phyloP scores from a whole-genome alignment of 257 asterid genomes.

The Scutellaria barbata region DNA sequence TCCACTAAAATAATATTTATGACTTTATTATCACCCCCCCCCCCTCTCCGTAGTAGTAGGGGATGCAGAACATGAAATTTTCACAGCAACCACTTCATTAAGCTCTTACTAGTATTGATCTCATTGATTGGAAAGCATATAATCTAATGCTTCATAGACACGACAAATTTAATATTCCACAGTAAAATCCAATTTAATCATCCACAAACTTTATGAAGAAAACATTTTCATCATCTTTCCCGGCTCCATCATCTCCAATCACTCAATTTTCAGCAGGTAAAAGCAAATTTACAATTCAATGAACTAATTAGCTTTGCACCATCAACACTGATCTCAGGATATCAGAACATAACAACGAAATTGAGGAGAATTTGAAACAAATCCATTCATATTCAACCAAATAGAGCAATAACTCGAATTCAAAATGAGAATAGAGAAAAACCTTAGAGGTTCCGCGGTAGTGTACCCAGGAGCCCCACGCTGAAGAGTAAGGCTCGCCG shows the following conservation, averaged over 20 bases:
- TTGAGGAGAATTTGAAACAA: conserved; percentile 20
- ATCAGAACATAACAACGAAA: conserved; percentile 27
- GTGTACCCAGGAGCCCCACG: conserved; percentile 99
- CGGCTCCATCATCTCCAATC: conserved; percentile 24
- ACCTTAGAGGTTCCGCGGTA: conserved; percentile 91
- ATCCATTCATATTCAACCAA: conserved; percentile 9
- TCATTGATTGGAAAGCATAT: not conserved
- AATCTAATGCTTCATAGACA: conserved; percentile 13
- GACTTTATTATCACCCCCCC: not conserved
- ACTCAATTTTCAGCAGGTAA: conserved; percentile 13
- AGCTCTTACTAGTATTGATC: conserved; percentile 14
- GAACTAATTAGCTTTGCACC: conserved; percentile 12
- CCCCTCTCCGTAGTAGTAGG: not conserved
- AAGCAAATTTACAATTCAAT: not conserved
- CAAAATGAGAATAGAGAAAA: conserved; percentile 14
- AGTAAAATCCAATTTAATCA: conserved; percentile 27
- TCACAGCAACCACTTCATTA: conserved; percentile 1
- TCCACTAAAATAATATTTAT: conserved; percentile 2
- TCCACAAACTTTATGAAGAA: not conserved
- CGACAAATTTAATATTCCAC: conserved; percentile 11
- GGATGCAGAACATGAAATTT: conserved; percentile 19
- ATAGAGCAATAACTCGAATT: conserved; percentile 30
- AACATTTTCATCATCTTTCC: not conserved
- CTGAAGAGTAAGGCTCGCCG: conserved; percentile 94
- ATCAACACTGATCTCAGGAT: conserved; percentile 30